Evolutionary conservation across 1,284 basidiomycete genomes (phyloP).

Genomic region (Coriolopsis trogii): DNA sequence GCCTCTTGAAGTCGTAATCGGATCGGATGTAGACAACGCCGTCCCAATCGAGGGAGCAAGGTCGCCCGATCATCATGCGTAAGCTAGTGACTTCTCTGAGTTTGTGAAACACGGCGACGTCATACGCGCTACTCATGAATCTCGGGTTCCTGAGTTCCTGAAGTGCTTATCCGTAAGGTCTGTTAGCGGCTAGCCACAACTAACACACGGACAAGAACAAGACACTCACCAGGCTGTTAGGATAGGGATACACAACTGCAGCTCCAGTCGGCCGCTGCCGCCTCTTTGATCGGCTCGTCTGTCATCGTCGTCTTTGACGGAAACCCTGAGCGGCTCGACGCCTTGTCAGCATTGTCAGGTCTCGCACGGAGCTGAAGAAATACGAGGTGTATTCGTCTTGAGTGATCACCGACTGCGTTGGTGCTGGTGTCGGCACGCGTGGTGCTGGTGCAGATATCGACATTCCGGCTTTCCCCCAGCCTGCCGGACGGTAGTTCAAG

Average conservation of each 20-base stretch:
- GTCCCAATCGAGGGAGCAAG: conserved; percentile 1
- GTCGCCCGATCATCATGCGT: background rate
- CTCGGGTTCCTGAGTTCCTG: background rate
- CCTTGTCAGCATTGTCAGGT: too few relatives aligned
- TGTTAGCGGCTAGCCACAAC: too few relatives aligned
- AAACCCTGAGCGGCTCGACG: too few relatives aligned
- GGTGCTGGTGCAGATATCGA: conserved; percentile 12
- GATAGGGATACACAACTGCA: too few relatives aligned
- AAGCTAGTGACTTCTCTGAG: background rate
- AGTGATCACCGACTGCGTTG: conserved; percentile 11
- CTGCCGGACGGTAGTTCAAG: conserved; percentile 6
- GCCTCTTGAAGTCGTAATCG: background rate
- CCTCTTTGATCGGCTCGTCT: too few relatives aligned
- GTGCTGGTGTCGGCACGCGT: conserved; percentile 11
- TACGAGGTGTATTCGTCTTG: conserved; percentile 56
- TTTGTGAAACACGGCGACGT: background rate
- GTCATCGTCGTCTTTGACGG: too few relatives aligned
- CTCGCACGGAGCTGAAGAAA: conserved; percentile 68
- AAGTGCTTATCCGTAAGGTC: conserved; percentile 1
- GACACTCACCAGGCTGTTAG: too few relatives aligned
- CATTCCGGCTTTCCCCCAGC: conserved; percentile 14
- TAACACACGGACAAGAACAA: too few relatives aligned
- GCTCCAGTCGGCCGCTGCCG: too few relatives aligned
- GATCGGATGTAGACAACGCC: conserved; percentile 1
- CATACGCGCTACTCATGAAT: background rate